These are phyloP conservation scores for Breynia disticha DNA, from an alignment of 441 rosid genomes.

Conservation along the genomic window DNA sequence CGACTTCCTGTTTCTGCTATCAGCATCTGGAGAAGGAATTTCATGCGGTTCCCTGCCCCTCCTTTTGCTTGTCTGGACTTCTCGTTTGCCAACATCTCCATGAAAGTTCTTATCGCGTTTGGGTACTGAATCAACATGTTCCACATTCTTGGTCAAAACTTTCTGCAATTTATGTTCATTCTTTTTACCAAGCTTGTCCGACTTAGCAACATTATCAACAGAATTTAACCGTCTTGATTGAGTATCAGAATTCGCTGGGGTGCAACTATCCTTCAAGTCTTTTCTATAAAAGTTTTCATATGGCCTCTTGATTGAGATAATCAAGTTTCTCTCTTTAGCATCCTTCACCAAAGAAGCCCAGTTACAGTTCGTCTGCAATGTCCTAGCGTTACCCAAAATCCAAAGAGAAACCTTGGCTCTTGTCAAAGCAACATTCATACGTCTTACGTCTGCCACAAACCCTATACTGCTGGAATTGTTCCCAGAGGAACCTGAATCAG, in stretches of 20 bases:
- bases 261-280: constrained; percentile 17
- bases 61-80: constrained; percentile 24
- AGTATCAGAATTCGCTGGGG: constrained; percentile 21
- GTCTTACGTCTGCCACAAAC: constrained; percentile 87
- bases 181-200: constrained; percentile 19
- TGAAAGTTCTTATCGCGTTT: constrained; percentile 19
- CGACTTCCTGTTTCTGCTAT: constrained; percentile 20
- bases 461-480: constrained; percentile 63
- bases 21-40: constrained; percentile 26
- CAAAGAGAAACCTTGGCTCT: constrained; percentile 93
- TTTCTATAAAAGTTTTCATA: constrained; percentile 39
- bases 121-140: constrained; percentile 17
- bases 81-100: constrained; percentile 20
- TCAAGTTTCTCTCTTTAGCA: constrained; percentile 67
- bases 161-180: constrained; percentile 22
- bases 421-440: constrained; percentile 97
- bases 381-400: constrained; percentile 83
- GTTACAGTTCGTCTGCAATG: constrained; percentile 56
- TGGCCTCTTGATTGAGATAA: constrained; percentile 53
- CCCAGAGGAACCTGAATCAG: constrained; percentile 31
- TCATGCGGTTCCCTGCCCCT: constrained; percentile 24
- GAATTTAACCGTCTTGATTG: constrained; percentile 21
- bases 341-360: constrained; percentile 93
- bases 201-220: constrained; percentile 17
- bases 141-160: constrained; percentile 21